Percentiles rank a stretch among this genome's conserved stretches.
Evolutionary conservation across 345 rosid genomes (phyloP).

Genomic region (Acer negundo): DNA sequence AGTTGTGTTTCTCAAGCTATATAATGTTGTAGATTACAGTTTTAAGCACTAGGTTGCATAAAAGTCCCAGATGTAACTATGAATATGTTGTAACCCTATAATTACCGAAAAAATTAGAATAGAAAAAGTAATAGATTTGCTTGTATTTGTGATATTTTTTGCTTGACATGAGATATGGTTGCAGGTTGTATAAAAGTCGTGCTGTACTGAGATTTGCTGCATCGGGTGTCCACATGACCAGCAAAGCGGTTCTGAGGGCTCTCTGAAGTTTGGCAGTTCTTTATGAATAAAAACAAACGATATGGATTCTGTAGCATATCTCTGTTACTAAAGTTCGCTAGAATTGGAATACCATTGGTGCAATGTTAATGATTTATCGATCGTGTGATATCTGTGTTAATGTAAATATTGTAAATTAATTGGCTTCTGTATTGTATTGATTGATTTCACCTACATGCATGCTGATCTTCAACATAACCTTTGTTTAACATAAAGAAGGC

Average conservation of each 20-base stretch:
- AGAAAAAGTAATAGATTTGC: not conserved
- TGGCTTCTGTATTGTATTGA: not conserved
- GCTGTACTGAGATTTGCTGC: constrained; percentile 69
- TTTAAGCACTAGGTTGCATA: not conserved
- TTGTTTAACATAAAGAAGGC: too few species aligned
- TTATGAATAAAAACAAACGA: not conserved
- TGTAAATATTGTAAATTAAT: constrained; percentile 37
- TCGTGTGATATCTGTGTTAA: not conserved
- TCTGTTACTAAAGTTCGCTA: not conserved
- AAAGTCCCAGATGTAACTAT: not conserved
- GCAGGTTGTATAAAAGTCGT: constrained; percentile 71
- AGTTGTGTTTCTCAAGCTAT: not conserved
- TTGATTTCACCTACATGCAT: not conserved
- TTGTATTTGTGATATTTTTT: not conserved
- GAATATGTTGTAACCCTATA: not conserved
- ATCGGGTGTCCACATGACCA: constrained; percentile 59
- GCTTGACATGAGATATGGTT: constrained; percentile 10
- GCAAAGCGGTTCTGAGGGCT: constrained; percentile 69
- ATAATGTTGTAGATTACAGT: not conserved
- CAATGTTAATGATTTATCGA: too few species aligned
- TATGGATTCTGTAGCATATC: too few species aligned
- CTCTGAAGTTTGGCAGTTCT: constrained; percentile 40
- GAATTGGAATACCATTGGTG: not conserved
- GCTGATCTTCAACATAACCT: not conserved
- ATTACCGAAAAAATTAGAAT: not conserved